phyloP scores from a whole-genome alignment of 805 yeast genomes.

The Priceomyces haplophilus region DNA sequence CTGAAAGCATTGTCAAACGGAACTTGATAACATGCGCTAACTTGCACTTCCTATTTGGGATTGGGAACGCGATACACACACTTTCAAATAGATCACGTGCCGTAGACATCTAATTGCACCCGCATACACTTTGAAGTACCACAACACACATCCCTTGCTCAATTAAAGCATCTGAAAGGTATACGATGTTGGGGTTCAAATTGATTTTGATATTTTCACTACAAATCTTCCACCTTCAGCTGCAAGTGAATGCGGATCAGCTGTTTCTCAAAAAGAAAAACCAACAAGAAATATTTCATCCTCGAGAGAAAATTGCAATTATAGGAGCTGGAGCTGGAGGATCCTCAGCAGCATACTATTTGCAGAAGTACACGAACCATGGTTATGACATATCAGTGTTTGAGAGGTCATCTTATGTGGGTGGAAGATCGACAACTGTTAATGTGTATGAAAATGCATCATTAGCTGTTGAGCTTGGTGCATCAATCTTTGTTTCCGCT shows the following conservation, averaged over 20 bases:
- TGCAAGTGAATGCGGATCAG: too few species aligned
- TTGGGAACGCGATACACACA: too few species aligned
- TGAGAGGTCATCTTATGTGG: conserved; percentile 38
- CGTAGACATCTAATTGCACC: too few species aligned
- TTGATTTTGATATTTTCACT: too few species aligned
- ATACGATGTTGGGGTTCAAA: too few species aligned
- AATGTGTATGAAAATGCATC: conserved; percentile 11
- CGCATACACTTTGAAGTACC: too few species aligned
- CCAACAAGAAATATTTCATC: not conserved
- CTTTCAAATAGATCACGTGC: too few species aligned
- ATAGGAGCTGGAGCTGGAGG: conserved; percentile 56
- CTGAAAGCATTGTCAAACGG: too few species aligned
- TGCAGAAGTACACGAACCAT: conserved; percentile 34
- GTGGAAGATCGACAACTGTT: conserved; percentile 45
- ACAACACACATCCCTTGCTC: not conserved
- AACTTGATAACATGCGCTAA: too few species aligned
- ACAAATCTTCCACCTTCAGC: too few species aligned
- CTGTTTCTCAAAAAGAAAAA: too few species aligned
- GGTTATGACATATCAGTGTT: conserved; percentile 39
- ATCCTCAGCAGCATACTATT: conserved; percentile 43
- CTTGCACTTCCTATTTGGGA: too few species aligned
- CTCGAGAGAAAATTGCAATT: conserved; percentile 29
- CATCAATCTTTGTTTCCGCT: conserved; percentile 39
- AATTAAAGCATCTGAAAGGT: not conserved
- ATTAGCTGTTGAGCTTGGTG: conserved; percentile 42